A percentile compares a stretch with the other conserved stretches of the same genome.
These are phyloP conservation scores for Poronia punctata DNA, from an alignment of 495 filamentous ascomycete species.

Conservation along the genomic window DNA sequence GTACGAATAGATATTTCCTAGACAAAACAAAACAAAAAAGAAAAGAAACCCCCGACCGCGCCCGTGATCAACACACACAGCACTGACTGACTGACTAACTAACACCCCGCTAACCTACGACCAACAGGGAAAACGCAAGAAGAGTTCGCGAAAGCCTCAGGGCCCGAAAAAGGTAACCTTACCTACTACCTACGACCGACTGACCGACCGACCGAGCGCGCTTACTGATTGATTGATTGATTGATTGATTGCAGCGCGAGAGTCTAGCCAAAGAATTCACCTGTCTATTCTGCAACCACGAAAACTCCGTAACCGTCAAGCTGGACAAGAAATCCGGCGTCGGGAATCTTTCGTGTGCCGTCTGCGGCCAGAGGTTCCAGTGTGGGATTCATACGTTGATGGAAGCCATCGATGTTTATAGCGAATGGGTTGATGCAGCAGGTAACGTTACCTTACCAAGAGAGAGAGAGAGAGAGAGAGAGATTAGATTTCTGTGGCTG, in stretches of 20 bases:
- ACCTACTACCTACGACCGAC: too few relatives aligned
- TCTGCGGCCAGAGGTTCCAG: conserved; percentile 90
- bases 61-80: too few relatives aligned
- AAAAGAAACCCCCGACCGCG: too few relatives aligned
- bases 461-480: too few relatives aligned
- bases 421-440: conserved; percentile 97
- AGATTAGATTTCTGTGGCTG: too few relatives aligned
- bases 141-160: conserved; percentile 76
- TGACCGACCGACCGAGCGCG: too few relatives aligned
- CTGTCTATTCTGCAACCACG: conserved; percentile 98
- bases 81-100: too few relatives aligned
- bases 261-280: conserved; percentile 74
- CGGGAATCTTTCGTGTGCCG: conserved; percentile 78
- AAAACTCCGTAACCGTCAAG: conserved; percentile 79
- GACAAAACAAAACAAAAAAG: too few relatives aligned
- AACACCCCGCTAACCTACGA: too few relatives aligned
- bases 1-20: too few relatives aligned
- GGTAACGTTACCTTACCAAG: too few relatives aligned
- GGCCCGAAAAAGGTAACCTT: conserved; percentile 74
- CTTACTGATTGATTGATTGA: too few relatives aligned
- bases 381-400: conserved; percentile 51
- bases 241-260: neutral
- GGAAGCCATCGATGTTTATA: conserved; percentile 87
- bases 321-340: conserved; percentile 86
- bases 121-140: conserved; percentile 83